These are phyloP conservation scores for Saccharomycopsis schoenii DNA, from an alignment of 805 yeast species.

Conservation along the genomic window DNA sequence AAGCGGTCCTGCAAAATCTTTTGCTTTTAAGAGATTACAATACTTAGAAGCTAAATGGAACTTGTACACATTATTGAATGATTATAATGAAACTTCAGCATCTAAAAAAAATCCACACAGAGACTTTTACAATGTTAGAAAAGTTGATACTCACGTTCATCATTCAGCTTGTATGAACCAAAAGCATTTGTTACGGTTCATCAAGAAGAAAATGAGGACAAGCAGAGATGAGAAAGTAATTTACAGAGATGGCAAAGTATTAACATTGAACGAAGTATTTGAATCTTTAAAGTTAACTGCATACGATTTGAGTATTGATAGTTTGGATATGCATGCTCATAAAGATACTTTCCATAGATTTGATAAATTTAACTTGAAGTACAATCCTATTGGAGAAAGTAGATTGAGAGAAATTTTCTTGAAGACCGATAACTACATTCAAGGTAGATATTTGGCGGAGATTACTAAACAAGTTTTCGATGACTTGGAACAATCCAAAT, in stretches of 20 bases:
- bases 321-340: conserved; percentile 99
- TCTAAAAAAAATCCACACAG: conserved; percentile 92
- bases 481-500: conserved; percentile 89
- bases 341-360: conserved; percentile 96
- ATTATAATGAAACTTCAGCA: conserved; percentile 84
- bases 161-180: conserved; percentile 99
- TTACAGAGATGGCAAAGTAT: conserved; percentile 80
- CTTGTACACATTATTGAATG: conserved; percentile 76
- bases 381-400: conserved; percentile 97
- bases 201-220: conserved; percentile 87
- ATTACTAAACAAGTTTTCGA: conserved; percentile 87
- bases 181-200: conserved; percentile 87
- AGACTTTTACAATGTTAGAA: conserved; percentile 92
- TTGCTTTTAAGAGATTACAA: conserved; percentile 88
- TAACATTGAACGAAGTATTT: conserved; percentile 84
- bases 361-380: conserved; percentile 93
- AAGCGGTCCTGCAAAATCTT: conserved; percentile 94
- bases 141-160: conserved; percentile 97
- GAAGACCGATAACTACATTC: conserved; percentile 87
- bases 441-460: conserved; percentile 87
- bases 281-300: conserved; percentile 85
- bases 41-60: conserved; percentile 97
- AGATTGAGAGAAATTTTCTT: conserved; percentile 91
- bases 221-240: conserved; percentile 84
- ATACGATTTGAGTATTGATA: conserved; percentile 90